Base-by-base conservation (phyloP, 345 rosid genomes). In the Syzygium aromaticum region DNA sequence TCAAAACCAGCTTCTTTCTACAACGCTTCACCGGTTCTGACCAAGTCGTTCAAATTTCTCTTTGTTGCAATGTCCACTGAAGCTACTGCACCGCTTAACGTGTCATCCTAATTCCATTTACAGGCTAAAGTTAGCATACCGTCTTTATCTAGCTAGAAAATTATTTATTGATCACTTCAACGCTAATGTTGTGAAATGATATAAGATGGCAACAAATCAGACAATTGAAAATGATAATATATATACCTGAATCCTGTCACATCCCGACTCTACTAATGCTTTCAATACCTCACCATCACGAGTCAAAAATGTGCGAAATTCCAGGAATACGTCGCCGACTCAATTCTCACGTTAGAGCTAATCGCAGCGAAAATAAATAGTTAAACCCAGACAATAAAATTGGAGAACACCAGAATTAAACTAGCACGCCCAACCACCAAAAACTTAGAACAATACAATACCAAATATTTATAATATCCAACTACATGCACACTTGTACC, bases 31-130 rank as follows among this genome's bases (percentile, higher is more conserved):
- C 96, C 96, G 13, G 88, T 90, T 89, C 87, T 91, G 23, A 88
- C 91, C 0, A 96, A 92, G 78, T 86, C 84, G 13, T 92, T 86
- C 67, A 95, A 86, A 88, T 93, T 94, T 14, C 92, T 92, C 40
- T 89, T 57, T 2, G 95, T 94, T 11, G 98, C 92, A 21, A 93
- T 61, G 85, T 96, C 98, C 54, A 93, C 93, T 1, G 94, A 93
- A 15, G 94, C 86, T 38, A 89, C 88, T 11, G 84, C 86, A 3
- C 93, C 94, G 2, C 3, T 88, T 25, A 95, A 77, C 8, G 89
- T 90, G 46, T 94, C 96, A 86, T 92, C 93, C 94, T 94, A 40
- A 46, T 51, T 33, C 85, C 33, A 56, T 85, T 52, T 52, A 56
- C 9, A n/a, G 12, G 40, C 52, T 85, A 27, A 33, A 85, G 23